A percentile compares a stretch with the other conserved stretches of the same genome.
Evolutionary conservation across 768 basidiomycete genomes (phyloP).

Genomic region (Chlorophyllum brunneum): DNA sequence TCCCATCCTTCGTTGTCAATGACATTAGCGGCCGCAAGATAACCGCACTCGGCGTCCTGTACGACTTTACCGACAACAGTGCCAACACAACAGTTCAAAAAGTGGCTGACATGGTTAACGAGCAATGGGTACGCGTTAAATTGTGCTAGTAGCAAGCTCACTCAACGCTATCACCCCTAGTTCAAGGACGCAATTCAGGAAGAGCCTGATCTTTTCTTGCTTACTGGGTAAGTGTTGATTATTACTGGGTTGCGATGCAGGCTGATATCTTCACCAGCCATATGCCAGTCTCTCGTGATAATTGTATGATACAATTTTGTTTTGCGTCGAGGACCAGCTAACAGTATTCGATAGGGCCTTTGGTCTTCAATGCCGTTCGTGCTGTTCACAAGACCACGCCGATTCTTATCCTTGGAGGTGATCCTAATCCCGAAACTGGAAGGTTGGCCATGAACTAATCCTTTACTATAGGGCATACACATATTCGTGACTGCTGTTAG

Average conservation of each 20-base stretch:
- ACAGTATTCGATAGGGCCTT: conserved; percentile 47
- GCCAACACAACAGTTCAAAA: conserved; percentile 71
- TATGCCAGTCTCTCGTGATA: conserved; percentile 74
- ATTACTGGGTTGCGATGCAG: not conserved
- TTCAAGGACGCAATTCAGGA: conserved; percentile 76
- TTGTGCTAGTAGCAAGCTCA: not conserved
- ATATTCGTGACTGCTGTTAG: conserved; percentile 76
- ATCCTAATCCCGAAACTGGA: not conserved
- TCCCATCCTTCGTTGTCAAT: not conserved
- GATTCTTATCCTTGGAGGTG: conserved; percentile 79
- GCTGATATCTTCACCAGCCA: conserved; percentile 43
- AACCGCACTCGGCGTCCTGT: conserved; percentile 79
- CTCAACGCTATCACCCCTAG: conserved; percentile 28
- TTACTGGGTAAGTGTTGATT: conserved; percentile 50
- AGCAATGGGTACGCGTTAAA: conserved; percentile 54
- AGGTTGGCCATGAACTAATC: not conserved
- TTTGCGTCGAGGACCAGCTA: no score
- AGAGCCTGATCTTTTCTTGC: conserved; percentile 79
- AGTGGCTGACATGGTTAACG: conserved; percentile 73
- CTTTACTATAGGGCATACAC: conserved; percentile 52
- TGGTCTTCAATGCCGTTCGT: conserved; percentile 72
- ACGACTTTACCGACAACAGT: conserved; percentile 69
- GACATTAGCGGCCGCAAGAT: conserved; percentile 55
- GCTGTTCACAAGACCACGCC: conserved; percentile 70
- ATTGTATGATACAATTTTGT: conserved; percentile 41